phyloP scores from a whole-genome alignment of 768 basidiomycete genomes.

The Royoungia palumana region DNA sequence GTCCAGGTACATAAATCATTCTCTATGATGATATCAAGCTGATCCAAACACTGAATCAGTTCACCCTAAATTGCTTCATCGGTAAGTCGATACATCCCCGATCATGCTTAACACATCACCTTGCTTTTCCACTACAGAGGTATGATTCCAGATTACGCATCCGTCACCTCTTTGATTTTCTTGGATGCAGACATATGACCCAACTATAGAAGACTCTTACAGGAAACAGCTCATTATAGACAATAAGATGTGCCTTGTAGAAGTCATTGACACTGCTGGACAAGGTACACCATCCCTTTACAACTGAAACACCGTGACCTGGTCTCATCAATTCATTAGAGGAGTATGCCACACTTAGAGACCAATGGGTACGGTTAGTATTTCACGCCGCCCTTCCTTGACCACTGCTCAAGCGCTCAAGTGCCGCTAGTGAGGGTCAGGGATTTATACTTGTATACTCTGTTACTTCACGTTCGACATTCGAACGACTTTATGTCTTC shows the following conservation, averaged over 20 bases:
- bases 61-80: conserved; percentile 94
- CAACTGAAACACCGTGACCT: conserved; percentile 5
- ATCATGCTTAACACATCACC: conserved; percentile 10
- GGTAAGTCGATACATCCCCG: conserved; percentile 49
- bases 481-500: conserved; percentile 86
- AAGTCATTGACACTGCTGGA: conserved; percentile 96
- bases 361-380: conserved; percentile 95
- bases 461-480: conserved; percentile 89
- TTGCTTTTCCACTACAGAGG: conserved; percentile 50
- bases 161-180: conserved; percentile 6
- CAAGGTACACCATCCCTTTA: conserved; percentile 69
- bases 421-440: conserved; percentile 80
- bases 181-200: conserved; percentile 80
- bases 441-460: conserved; percentile 98
- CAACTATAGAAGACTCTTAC: conserved; percentile 98
- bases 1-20: conserved; percentile 68
- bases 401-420: conserved; percentile 5
- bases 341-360: conserved; percentile 94
- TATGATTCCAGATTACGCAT: conserved; percentile 27
- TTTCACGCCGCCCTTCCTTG: neutral
- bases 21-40: neutral
- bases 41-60: conserved; percentile 49
- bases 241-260: conserved; percentile 92
- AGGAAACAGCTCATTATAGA: conserved; percentile 93
- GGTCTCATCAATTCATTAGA: conserved; percentile 49